These are phyloP conservation scores for Metschnikowia amazonensis DNA, from an alignment of 805 yeast species.

Conservation along the genomic window DNA sequence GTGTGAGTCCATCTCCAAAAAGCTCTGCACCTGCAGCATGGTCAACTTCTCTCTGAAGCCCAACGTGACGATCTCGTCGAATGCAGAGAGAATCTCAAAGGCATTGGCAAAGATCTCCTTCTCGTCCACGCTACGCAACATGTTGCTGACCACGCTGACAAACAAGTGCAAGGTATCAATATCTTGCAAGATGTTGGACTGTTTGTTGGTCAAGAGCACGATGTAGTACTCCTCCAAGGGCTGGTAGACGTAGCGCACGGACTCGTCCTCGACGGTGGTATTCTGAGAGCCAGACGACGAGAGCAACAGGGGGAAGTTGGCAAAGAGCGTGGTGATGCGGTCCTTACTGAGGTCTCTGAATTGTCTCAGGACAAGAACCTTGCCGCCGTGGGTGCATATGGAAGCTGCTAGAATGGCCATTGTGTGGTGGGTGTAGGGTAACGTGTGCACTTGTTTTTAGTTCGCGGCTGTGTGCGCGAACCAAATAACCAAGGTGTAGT, in stretches of 20 bases:
- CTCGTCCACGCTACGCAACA: conserved; percentile 72
- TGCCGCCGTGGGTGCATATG: conserved; percentile 90
- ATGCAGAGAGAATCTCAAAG: conserved; percentile 84
- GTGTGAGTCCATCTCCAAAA: conserved; percentile 95
- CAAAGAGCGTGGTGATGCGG: conserved; percentile 77
- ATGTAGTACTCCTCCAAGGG: conserved; percentile 93
- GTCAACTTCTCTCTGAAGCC: conserved; percentile 90
- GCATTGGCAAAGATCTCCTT: conserved; percentile 78
- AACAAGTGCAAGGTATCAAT: conserved; percentile 86
- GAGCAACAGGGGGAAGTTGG: conserved; percentile 79
- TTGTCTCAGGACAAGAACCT: conserved; percentile 87
- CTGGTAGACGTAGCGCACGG: conserved; percentile 89
- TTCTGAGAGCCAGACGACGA: conserved; percentile 72
- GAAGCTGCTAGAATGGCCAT: conserved; percentile 91
- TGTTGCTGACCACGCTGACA: conserved; percentile 72
- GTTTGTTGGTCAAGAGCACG: conserved; percentile 84
- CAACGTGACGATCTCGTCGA: conserved; percentile 86
- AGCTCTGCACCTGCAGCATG: conserved; percentile 76
- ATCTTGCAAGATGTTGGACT: conserved; percentile 90
- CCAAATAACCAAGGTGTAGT: too few relatives aligned
- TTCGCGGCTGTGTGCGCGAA: conserved; percentile 12
- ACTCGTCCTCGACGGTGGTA: conserved; percentile 89
- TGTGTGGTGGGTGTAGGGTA: conserved; percentile 8
- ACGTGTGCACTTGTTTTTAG: conserved; percentile 3
- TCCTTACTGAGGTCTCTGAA: conserved; percentile 82